Conservation (phyloP, 768 basidiomycete species). For the Hebeloma cylindrosporum region DNA sequence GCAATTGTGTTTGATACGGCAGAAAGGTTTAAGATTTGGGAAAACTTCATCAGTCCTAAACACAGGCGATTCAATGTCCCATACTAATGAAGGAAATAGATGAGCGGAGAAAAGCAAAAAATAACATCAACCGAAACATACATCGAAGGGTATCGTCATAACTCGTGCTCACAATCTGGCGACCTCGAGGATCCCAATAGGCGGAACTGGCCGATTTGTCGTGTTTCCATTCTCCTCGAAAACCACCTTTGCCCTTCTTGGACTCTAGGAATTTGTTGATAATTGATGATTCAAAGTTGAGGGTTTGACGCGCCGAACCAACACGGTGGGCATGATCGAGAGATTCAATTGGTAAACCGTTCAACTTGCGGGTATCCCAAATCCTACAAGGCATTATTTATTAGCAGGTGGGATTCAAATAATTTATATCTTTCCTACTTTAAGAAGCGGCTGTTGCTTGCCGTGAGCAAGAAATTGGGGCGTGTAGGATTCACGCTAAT, state of each 20-base stretch:
- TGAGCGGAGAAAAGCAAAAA: neutral
- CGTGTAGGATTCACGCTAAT: slow-evolving; percentile 76
- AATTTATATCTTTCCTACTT: slow-evolving; percentile 51
- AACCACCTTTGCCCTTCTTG: slow-evolving; percentile 48
- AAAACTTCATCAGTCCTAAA: slow-evolving; percentile 51
- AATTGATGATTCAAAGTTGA: slow-evolving; percentile 40
- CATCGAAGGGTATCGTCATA: slow-evolving; percentile 78
- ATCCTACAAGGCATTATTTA: slow-evolving; percentile 43
- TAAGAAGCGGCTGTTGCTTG: slow-evolving; percentile 70
- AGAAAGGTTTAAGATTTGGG: slow-evolving; percentile 63
- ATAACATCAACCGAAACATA: slow-evolving; percentile 36
- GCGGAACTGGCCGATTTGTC: slow-evolving; percentile 80
- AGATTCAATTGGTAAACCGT: slow-evolving; percentile 38
- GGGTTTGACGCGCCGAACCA: slow-evolving; percentile 8
- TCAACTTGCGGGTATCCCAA: slow-evolving; percentile 77
- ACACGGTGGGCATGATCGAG: slow-evolving; percentile 22
- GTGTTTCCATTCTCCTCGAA: slow-evolving; percentile 69
- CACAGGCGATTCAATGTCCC: slow-evolving; percentile 62
- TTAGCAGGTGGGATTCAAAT: neutral
- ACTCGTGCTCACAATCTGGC: slow-evolving; percentile 78
- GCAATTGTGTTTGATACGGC: slow-evolving; percentile 67
- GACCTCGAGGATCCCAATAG: slow-evolving; percentile 83
- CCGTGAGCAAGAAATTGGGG: slow-evolving; percentile 66
- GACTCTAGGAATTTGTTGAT: slow-evolving; percentile 53
- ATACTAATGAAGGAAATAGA: slow-evolving; percentile 49